These are phyloP conservation scores for Paramecium sonneborni DNA, from an alignment of 73 alveolate species.

Conservation along the genomic window DNA sequence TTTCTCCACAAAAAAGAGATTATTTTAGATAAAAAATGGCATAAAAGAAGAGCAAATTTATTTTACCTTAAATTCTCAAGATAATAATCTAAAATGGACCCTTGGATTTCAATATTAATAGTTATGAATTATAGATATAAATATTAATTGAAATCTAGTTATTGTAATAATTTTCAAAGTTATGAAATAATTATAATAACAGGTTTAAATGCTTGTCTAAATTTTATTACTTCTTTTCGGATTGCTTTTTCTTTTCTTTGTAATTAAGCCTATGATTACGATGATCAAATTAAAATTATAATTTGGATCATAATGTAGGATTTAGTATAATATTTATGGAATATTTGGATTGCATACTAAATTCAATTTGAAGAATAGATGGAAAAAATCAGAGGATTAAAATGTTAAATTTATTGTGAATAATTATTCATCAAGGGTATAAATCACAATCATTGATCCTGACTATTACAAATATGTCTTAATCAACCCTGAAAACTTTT, in stretches of 20 bases:
- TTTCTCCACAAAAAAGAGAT: constrained; percentile 59
- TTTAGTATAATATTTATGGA: neutral
- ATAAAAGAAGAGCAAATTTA: neutral
- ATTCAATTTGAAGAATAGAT: neutral
- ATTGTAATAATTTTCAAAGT: neutral
- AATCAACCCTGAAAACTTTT: neutral
- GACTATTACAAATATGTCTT: neutral
- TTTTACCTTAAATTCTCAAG: neutral
- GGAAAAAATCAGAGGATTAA: neutral
- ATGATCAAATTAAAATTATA: neutral
- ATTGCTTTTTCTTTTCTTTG: neutral
- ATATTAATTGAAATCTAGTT: neutral
- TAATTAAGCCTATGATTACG: neutral
- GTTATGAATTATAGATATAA: too few species aligned
- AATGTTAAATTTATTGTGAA: neutral
- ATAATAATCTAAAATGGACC: neutral
- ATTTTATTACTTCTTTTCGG: neutral
- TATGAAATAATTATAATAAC: neutral
- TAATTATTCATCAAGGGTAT: neutral
- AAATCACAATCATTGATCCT: neutral
- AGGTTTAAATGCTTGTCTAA: neutral
- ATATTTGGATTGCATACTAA: neutral
- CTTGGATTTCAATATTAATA: neutral
- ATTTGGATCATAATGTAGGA: neutral
- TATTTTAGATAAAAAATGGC: constrained; percentile 64